Evolutionary conservation across 371 early-diverging fungal species (phyloP), one percentile per base, ranked within the genome.

Genomic region (Mortierella sp.): DNA sequence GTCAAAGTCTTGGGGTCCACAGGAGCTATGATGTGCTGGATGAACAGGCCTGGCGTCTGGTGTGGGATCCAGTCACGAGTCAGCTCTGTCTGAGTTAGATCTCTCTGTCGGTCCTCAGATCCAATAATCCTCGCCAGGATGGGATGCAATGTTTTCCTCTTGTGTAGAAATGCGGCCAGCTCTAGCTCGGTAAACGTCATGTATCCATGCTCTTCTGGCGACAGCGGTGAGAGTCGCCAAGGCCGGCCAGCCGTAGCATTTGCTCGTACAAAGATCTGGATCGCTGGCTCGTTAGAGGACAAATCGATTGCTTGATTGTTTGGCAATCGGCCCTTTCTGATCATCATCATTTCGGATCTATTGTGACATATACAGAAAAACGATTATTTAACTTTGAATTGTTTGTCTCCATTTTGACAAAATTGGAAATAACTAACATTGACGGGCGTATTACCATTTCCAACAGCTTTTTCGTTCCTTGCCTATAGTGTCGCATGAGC

Each of bases 171-270:
- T 28, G 55, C 67, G 1, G n/a, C 53, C 23, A 67, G 55, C 30
- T 67, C 67, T 12, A 9, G 11, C 53, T 60, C 60, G 18, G 61
- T 53, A 15, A 67, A 67, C 16, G 67, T 67, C 28, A 67, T 43
- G 15, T n/a, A 67, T 15, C 67, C 67, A 37, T 66, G 16, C 45
- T 60, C 67, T 12, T 19, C 67, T 4, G 55, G 19, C 26, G 67
- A 67, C 60, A 67, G 29, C 52, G 66, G 66, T 9, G 58, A n/a
- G n/a, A 58, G 47, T 15, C 51, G 14, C 66, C 66, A 66, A 7
- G 21, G 29, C 14, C 28, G 19, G 30, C 66, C 66, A 29, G 44
- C 15, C 43, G 25, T 19, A 23, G 48, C 47, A 29, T 67, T 67
- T 28, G 46, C 29, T 16, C 56, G 60, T 15, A 67, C 43, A 28